Evolutionary conservation across 805 yeast genomes (phyloP).

Genomic region (Candida patagonica): DNA sequence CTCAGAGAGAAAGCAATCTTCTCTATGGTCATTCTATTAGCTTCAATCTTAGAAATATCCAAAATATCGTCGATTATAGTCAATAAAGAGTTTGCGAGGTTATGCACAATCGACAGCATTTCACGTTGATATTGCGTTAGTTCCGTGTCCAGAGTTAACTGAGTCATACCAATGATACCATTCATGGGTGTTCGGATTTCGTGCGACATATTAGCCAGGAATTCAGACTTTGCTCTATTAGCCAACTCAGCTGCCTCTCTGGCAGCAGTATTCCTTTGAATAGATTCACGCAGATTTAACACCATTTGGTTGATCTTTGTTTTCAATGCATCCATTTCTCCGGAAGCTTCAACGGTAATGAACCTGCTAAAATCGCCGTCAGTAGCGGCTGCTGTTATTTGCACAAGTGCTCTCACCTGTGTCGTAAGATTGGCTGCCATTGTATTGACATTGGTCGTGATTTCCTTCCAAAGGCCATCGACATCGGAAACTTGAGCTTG

Average conservation of each 20-base stretch:
- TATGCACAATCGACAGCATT: slow-evolving; percentile 83
- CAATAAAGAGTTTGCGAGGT: slow-evolving; percentile 72
- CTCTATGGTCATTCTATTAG: slow-evolving; percentile 87
- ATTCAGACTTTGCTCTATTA: slow-evolving; percentile 81
- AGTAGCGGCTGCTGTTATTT: slow-evolving; percentile 88
- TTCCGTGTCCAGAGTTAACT: slow-evolving; percentile 78
- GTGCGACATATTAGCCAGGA: slow-evolving; percentile 79
- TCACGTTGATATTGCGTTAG: slow-evolving; percentile 86
- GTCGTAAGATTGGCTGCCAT: slow-evolving; percentile 92
- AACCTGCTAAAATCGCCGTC: slow-evolving; percentile 88
- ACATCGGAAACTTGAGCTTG: slow-evolving; percentile 88
- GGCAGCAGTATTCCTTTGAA: slow-evolving; percentile 86
- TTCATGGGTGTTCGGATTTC: slow-evolving; percentile 89
- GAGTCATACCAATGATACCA: slow-evolving; percentile 92
- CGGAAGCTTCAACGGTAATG: slow-evolving; percentile 84
- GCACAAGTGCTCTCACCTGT: slow-evolving; percentile 89
- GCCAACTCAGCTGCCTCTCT: slow-evolving; percentile 92
- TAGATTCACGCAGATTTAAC: slow-evolving; percentile 74
- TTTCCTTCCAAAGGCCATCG: slow-evolving; percentile 87
- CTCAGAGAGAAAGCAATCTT: slow-evolving; percentile 78
- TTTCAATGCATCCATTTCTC: slow-evolving; percentile 67
- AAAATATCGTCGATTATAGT: slow-evolving; percentile 85
- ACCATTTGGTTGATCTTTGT: slow-evolving; percentile 70
- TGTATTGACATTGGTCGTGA: slow-evolving; percentile 82
- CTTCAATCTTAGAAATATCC: slow-evolving; percentile 89